Base-by-base conservation (phyloP, 1,284 basidiomycete species). In the Macrocystidia cucumis region DNA sequence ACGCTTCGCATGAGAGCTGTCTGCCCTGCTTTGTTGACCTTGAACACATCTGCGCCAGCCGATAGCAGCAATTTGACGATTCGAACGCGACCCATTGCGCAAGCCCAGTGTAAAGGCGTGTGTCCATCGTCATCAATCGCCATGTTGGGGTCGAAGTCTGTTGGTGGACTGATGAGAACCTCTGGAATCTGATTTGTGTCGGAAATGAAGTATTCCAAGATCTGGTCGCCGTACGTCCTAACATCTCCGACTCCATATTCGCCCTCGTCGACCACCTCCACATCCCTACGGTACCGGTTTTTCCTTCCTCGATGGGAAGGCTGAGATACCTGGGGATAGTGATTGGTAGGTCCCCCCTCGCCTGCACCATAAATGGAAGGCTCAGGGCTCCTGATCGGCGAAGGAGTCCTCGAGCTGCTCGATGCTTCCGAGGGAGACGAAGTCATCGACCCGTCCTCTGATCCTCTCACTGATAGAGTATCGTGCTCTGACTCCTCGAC, bases 91-190 rank as follows among this genome's bases (percentile, higher is more conserved):
- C 96, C 96, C 95, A 99, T 98, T 7, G 96, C 96, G 49, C 91
- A 96, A 2, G 95, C 96, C 96, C 96, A 99, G 55, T 99, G 96
- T 12, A 99, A 63, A 13, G 96, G 83, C 0, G 95, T 97, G 58
- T 99, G 96, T 0, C 92, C 92, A 54, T 99, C 96, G 48, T 98
- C 96, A 61, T 99, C 96, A 45, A 99, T 98, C 32, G 85, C 81
- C 67, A 93, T 89, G 54, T 98, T 93, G 5, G 96, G 82, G 56
- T 98, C 91, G 58, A 97, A 96, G 62, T 97, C 90, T 28, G 75
- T 56, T 2, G 96, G 93, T 3, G 95, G 96, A 30, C 74, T 76
- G 41, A 96, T 82, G 49, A 99, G 79, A 38, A 98, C 71, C 16
- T 78, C 69, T 3, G 96, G 96, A 25, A 97, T 82, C 52, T 93